Evolutionary conservation across 331 rosid genomes (phyloP).

Genomic region (Spiraea crenata): DNA sequence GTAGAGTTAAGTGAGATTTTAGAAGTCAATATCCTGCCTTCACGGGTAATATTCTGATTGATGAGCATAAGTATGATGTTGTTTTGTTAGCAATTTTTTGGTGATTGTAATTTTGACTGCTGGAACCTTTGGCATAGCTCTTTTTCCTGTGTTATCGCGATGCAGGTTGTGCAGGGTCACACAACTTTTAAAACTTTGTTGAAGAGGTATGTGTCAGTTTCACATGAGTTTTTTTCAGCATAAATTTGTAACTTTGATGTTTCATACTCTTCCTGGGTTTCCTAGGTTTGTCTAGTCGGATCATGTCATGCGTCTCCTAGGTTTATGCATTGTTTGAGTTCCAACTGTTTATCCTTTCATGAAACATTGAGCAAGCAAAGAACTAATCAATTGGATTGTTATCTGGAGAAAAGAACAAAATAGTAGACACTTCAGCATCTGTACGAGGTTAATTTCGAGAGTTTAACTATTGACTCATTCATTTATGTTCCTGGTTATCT

Average conservation of each 20-base stretch:
- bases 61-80: background rate
- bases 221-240: background rate
- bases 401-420: background rate
- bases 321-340: background rate
- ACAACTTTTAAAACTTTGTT: conserved; percentile 29
- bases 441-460: background rate
- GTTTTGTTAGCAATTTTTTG: background rate
- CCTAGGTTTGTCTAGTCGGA: background rate
- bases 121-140: conserved; percentile 29
- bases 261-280: background rate
- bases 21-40: conserved; percentile 28
- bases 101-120: conserved; percentile 9
- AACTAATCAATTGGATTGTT: background rate
- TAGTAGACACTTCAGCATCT: background rate
- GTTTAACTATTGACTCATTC: background rate
- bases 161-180: conserved; percentile 33
- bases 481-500: background rate
- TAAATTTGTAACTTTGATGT: background rate
- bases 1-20: conserved; percentile 24
- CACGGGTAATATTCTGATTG: conserved; percentile 19
- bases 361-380: background rate
- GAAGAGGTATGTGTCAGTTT: conserved; percentile 14
- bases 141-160: conserved; percentile 12
- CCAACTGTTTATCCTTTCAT: background rate
- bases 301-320: background rate